Base-by-base conservation (phyloP, 306 rosid species). In the Phaseolus lunatus region DNA sequence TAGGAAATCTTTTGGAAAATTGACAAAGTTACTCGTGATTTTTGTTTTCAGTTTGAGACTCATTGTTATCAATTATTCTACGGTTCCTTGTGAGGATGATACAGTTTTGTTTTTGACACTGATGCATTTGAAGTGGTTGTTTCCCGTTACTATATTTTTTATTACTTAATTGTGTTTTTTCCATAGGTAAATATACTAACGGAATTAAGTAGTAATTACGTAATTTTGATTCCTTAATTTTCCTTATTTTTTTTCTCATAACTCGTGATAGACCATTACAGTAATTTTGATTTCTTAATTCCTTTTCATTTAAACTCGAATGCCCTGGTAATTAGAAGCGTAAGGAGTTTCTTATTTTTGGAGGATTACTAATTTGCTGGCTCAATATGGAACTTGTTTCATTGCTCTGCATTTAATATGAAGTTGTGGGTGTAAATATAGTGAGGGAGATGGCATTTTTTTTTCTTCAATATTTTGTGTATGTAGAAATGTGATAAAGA, bases 21-120 rank as follows among this genome's bases (percentile, higher is more conserved):
- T 44, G n/a, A 18, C 72, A 39, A 66, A 10, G 29, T 63, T 78
- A 18, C 57, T 58, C 18, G 3, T 58, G 70, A 23, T 79, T 71
- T 76, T 71, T 72, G 10, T 50, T 16, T 16, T 70, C 35, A 2
- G 75, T 64, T 70, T 62, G 62, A 78, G 77, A 70, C 61, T 12
- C 12, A 9, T 31, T 47, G 22, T 22, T 9, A 14, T 69, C 59
- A 67, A 45, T 76, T 33, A 20, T 75, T 74, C 58, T 70, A 33
- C 77, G 33, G 1, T 79, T 75, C n/a, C 27, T 37, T 71, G 49
- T 27, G 2, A 66, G 68, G 39, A 7, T 33, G 83, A 61, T 47
- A 24, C 75, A 70, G 19, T 64, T 76, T 44, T 70, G 29, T 49
- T 35, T 63, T 43, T 37, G 41, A 43, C 37, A 27, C 41, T 76